phyloP scores from a whole-genome alignment of 495 filamentous ascomycete genomes.

The Bacidia gigantensis region DNA sequence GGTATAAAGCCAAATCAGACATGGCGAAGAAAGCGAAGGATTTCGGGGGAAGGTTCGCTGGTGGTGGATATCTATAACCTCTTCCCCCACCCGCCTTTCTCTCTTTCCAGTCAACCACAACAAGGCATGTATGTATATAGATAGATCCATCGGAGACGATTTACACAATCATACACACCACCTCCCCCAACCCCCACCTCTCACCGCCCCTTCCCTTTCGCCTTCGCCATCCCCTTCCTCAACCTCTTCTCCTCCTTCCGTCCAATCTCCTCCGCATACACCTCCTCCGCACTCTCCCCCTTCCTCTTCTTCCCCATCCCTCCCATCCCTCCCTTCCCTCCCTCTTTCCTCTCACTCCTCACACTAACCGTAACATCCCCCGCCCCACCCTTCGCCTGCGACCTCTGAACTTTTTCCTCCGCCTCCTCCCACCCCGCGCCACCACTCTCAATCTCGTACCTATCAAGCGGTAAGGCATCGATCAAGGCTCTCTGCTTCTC shows the following conservation, averaged over 20 bases:
- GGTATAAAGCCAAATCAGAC: constrained; percentile 59
- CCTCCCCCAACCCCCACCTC: background rate
- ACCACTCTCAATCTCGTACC: constrained; percentile 69
- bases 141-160: too few relatives aligned
- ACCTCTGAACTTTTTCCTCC: constrained; percentile 54
- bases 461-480: constrained; percentile 73
- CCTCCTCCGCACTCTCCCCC: constrained; percentile 42
- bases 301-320: constrained; percentile 41
- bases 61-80: constrained; percentile 57
- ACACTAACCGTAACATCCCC: constrained; percentile 68
- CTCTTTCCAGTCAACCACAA: too few relatives aligned
- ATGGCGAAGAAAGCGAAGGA: constrained; percentile 67
- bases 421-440: constrained; percentile 65
- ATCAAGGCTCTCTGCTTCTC: constrained; percentile 75
- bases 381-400: constrained; percentile 32
- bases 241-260: constrained; percentile 33
- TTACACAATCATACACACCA: background rate
- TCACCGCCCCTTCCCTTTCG: too few relatives aligned
- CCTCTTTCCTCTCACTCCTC: constrained; percentile 43
- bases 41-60: constrained; percentile 70
- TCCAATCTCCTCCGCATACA: constrained; percentile 45
- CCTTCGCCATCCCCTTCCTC: constrained; percentile 43
- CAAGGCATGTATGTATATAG: too few relatives aligned
- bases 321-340: constrained; percentile 40
- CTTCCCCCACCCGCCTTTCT: too few relatives aligned